Evolutionary conservation across 139 green algal species (phyloP), one percentile per base, ranked within the genome.

Genomic region (Yamagishiella unicocca): DNA sequence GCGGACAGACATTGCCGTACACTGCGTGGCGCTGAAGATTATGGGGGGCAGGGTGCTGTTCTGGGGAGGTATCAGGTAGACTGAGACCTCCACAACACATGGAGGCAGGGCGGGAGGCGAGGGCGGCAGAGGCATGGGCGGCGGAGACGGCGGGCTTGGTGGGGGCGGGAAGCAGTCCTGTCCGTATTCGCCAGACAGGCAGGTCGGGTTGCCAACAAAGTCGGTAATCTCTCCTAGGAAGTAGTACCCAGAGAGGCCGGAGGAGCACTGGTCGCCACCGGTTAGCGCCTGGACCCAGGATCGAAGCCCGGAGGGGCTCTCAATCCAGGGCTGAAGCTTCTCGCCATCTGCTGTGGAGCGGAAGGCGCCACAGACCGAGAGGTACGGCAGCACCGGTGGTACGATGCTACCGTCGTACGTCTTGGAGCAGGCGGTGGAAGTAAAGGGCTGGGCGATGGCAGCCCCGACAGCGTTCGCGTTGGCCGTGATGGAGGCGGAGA

Each of bases 131-230:
- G 70, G 70, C 70, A 24, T 19, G 2, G 70, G 38, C 38, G 38
- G 38, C 27, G 70, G 70, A 17, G 38, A 35, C 70, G 70, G 70
- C 37, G 70, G 70, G 25, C 38, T 19, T 31, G 70, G 70, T 2
- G 70, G 70, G 7, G 70, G 70, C 40, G 45, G 66, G 66, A 46
- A 74, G 66, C 66, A 74, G 66, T 74, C 66, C 66, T 74, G 66
- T 33, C 66, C 66, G 66, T 74, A 74, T 35, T 74, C 66, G 14
- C 33, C 66, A 19, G 27, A 2, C 14, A 55, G 70, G 42, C 70
- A 78, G 24, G 70, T 58, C 38, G 70, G 40, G 4, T 40, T 40
- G 70, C 70, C 70, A 6, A 58, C 17, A 40, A 78, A 12, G 70
- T 43, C 66, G 19, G 25, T 24, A 1, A 74, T 35, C 66, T 74